Evolutionary conservation across 306 rosid genomes (phyloP), one percentile per base, ranked within the genome.

Genomic region (Carpinus viminea): DNA sequence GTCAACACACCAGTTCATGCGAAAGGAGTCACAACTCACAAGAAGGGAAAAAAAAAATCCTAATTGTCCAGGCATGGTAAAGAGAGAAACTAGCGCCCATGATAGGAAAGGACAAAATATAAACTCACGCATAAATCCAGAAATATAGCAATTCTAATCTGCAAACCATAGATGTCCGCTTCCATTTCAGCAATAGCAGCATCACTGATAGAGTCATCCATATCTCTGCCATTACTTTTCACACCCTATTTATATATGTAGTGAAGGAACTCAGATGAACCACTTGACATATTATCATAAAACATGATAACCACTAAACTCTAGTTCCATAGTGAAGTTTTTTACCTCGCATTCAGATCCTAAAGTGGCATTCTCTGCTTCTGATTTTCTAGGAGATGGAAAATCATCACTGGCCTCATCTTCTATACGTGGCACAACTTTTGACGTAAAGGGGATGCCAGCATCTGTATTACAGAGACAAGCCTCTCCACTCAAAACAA

Each of bases 151-250:
- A 78, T 77, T 83, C 73, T 11, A 61, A 95, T 98, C 98, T 95
- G 97, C 87, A 95, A 86, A 84, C 98, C 98, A 38, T 89, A 82
- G 77, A 90, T 64, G 81, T 82, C 98, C 9, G 93, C 89, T 78
- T 86, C 98, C 57, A 81, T 83, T 89, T 95, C 97, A 73, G 89
- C 72, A 53, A 83, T 87, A 64, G 79, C 66, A 73, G 86, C 79
- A 80, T 88, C 92, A 59, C 86, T 83, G 69, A 80, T 79, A 50
- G 81, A 76, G 54, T 81, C 87, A 73, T 84, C 77, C 65, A 43
- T 78, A 79, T 85, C 79, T 70, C 38, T 65, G 31, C 66, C 76
- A 78, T 80, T 87, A 68, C 72, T 80, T 61, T 80, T 77, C 80
- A 78, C 79, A 62, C 71, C 82, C 97, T 94, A 86, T 9, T 41